Evolutionary conservation across 2,329 filamentous ascomycete genomes (phyloP).

Genomic region (Ascochyta viciae-villosae): DNA sequence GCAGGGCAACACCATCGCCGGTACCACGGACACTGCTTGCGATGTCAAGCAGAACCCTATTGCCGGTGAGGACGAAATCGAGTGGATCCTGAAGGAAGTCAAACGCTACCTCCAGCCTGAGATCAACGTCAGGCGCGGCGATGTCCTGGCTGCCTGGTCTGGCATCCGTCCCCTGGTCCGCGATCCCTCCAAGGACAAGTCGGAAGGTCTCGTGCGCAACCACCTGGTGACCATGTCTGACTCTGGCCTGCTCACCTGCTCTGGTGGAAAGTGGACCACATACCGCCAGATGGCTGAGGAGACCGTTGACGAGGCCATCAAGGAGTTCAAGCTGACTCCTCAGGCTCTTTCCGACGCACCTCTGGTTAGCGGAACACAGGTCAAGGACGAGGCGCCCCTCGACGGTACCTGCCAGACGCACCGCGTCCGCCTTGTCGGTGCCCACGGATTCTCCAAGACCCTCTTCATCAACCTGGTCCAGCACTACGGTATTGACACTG

Average conservation of each 20-base stretch:
- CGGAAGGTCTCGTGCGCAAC: constrained; percentile 85
- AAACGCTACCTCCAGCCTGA: constrained; percentile 82
- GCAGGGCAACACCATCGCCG: constrained; percentile 92
- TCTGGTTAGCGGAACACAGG: constrained; percentile 72
- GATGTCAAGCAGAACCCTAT: constrained; percentile 75
- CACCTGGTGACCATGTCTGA: constrained; percentile 82
- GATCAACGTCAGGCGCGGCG: constrained; percentile 82
- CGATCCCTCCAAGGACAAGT: constrained; percentile 84
- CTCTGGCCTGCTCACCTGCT: constrained; percentile 82
- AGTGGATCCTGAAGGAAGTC: constrained; percentile 87
- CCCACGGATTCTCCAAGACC: constrained; percentile 87
- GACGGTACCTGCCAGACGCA: constrained; percentile 84
- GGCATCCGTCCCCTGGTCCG: constrained; percentile 86
- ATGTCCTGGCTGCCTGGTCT: constrained; percentile 90
- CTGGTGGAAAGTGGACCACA: constrained; percentile 91
- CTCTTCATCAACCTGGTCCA: constrained; percentile 96
- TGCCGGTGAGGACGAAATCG: constrained; percentile 82
- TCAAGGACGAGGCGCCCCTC: constrained; percentile 74
- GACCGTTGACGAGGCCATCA: constrained; percentile 80
- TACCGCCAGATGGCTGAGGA: constrained; percentile 94
- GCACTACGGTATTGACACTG: constrained; percentile 89
- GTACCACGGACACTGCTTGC: constrained; percentile 82
- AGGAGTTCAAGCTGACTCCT: constrained; percentile 69
- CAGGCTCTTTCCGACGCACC: constrained; percentile 66
- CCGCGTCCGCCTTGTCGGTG: constrained; percentile 79